These are phyloP conservation scores for Xylariaceae sp. DNA, from an alignment of 2,329 filamentous ascomycete species.

Conservation along the genomic window DNA sequence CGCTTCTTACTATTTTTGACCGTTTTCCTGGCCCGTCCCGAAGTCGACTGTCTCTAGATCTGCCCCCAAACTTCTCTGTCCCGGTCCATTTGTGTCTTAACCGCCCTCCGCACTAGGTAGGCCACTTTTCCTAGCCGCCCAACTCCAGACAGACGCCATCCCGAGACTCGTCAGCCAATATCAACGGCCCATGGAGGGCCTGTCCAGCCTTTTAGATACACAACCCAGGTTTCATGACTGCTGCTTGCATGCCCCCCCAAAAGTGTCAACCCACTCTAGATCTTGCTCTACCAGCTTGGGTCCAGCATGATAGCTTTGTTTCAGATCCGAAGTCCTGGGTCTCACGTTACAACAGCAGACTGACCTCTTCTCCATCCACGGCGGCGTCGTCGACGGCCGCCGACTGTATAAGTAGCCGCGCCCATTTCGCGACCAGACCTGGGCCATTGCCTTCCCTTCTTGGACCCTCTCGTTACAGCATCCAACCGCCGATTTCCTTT, in stretches of 20 bases:
- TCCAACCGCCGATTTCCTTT: slow-evolving; percentile 35
- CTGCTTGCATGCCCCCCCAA: slow-evolving; percentile 36
- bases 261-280: slow-evolving; percentile 38
- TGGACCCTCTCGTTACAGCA: slow-evolving; percentile 38
- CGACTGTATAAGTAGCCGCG: slow-evolving; percentile 40
- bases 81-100: slow-evolving; percentile 35
- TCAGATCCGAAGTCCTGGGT: slow-evolving; percentile 40
- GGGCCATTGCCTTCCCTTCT: slow-evolving; percentile 34
- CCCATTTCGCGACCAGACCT: slow-evolving; percentile 40
- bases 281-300: slow-evolving; percentile 35
- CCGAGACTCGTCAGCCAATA: slow-evolving; percentile 52
- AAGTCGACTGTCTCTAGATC: slow-evolving; percentile 29
- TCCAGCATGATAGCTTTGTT: slow-evolving; percentile 37
- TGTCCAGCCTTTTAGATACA: slow-evolving; percentile 53
- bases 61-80: slow-evolving; percentile 26
- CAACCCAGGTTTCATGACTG: slow-evolving; percentile 54
- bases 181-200: slow-evolving; percentile 45
- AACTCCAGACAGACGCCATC: slow-evolving; percentile 52
- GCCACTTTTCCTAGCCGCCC: slow-evolving; percentile 48
- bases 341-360: slow-evolving; percentile 43
- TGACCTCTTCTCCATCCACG: slow-evolving; percentile 49
- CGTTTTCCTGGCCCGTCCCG: slow-evolving; percentile 23
- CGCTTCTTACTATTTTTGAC: slow-evolving; percentile 38
- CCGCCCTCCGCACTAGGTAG: slow-evolving; percentile 38
- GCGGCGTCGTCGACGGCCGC: slow-evolving; percentile 41